phyloP scores from a whole-genome alignment of 106 monocot species.

The Apostasia shenzhenica region DNA sequence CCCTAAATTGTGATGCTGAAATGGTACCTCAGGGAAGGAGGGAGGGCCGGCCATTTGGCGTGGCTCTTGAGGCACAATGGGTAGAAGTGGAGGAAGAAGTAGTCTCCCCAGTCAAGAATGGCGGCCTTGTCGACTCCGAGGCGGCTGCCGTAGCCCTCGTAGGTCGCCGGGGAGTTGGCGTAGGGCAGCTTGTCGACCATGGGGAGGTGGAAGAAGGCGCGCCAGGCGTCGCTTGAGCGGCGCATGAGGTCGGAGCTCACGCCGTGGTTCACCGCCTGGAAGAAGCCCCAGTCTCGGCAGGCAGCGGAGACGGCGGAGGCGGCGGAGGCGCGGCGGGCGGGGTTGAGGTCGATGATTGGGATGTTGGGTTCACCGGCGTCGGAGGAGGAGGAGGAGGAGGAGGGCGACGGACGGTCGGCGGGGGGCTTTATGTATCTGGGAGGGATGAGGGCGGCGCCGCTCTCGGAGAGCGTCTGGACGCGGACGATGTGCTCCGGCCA shows the following conservation, averaged over 20 bases:
- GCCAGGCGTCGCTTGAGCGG: constrained; percentile 16
- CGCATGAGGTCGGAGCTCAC: constrained; percentile 14
- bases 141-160: constrained; percentile 41
- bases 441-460: constrained; percentile 22
- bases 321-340: neutral
- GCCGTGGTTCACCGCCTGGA: constrained; percentile 38
- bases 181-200: constrained; percentile 23
- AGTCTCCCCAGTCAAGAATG: constrained; percentile 41
- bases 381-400: neutral
- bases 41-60: constrained; percentile 24
- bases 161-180: constrained; percentile 19
- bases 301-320: constrained; percentile 15
- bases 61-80: constrained; percentile 14
- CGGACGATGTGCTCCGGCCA: constrained; percentile 30
- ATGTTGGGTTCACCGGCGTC: neutral
- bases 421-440: constrained; percentile 33
- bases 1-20: too few relatives aligned
- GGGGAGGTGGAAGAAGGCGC: constrained; percentile 27
- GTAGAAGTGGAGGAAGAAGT: constrained; percentile 23
- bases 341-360: constrained; percentile 15
- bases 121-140: constrained; percentile 24
- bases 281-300: constrained; percentile 33
- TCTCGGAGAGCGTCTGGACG: constrained; percentile 24
- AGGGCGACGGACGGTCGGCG: constrained; percentile 1
- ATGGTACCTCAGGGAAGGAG: constrained; percentile 12